Base-by-base conservation (phyloP, 352 stramenopile species). In the Phytophthora uliginosa region DNA sequence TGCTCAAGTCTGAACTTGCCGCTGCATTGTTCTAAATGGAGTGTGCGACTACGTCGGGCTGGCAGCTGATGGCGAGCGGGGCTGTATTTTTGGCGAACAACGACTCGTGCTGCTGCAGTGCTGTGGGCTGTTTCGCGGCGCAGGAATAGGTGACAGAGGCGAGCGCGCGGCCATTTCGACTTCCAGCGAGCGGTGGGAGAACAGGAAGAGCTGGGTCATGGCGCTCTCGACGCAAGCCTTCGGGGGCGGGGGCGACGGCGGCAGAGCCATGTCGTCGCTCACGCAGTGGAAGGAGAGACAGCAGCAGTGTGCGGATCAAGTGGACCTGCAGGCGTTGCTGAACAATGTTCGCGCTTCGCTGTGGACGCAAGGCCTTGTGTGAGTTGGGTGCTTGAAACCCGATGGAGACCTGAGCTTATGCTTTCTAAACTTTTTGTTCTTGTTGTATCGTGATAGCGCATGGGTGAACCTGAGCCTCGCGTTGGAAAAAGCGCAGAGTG, bases 271-370 rank as follows among this genome's bases (percentile, higher is more conserved):
- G 31, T 86, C 85, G 62, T 91, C 86, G 60, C 69, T 94, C 34
- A 92, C 82, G 31, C 81, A 93, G 64, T 94, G 87, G 87, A 91
- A 93, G 73, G 73, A 68, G 18, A 57, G 81, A 58, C 87, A 94
- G 62, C 86, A 94, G 70, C 79, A 91, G 64, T 88, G 74, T 13
- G 85, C 85, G 17, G 78, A 86, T 15, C 78, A 90, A 31, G 76
- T 94, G n/a, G 83, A 93, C 50, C 60, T 91, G 5, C 58, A 62
- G 6, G 74, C 72, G 13, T 71, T 94, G 9, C 66, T 92, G 51
- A 64, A 73, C 7, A 78, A 69, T 17, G 34, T 92, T 2, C 84
- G 85, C 52, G 73, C 56, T 12, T 60, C 71, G 7, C 65, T 94
- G 1, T 82, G 83, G 2, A 24, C 74, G 4, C 77, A 84, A 17